Evolutionary conservation across 1,284 basidiomycete species (phyloP).

Genomic region (Boletus subluridellus): DNA sequence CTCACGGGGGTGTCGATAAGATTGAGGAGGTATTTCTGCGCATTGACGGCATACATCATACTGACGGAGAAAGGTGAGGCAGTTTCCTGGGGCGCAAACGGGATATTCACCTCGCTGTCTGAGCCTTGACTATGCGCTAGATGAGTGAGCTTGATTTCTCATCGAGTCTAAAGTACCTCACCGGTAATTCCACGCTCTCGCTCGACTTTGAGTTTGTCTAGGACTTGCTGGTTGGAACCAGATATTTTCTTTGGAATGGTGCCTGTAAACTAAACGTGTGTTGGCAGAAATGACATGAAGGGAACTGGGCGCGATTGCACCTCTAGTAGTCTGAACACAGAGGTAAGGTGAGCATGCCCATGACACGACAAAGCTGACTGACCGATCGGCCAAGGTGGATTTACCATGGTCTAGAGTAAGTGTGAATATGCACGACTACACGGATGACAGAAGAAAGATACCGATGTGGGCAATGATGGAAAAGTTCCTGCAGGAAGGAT

Average conservation of each 20-base stretch:
- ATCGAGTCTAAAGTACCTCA: conserved; percentile 31
- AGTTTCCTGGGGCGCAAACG: not conserved
- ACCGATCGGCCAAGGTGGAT: conserved; percentile 87
- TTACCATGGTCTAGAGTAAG: conserved; percentile 75
- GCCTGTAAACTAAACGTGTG: conserved; percentile 66
- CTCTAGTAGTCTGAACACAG: conserved; percentile 57
- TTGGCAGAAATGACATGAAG: conserved; percentile 1
- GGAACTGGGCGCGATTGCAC: conserved; percentile 35
- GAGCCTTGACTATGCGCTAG: conserved; percentile 67
- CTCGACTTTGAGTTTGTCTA: conserved; percentile 96
- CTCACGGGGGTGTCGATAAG: conserved; percentile 92
- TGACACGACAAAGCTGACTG: conserved; percentile 26
- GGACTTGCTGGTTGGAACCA: conserved; percentile 80
- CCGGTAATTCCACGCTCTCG: conserved; percentile 92
- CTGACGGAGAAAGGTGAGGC: conserved; percentile 38
- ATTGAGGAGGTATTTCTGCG: conserved; percentile 77
- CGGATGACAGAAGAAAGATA: conserved; percentile 25
- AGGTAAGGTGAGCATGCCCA: not conserved
- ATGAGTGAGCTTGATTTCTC: conserved; percentile 4
- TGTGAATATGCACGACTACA: conserved; percentile 11
- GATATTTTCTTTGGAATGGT: conserved; percentile 70
- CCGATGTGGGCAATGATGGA: conserved; percentile 94
- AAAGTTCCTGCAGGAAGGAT: conserved; percentile 64
- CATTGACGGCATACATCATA: conserved; percentile 68
- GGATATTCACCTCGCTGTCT: conserved; percentile 72